Conservation (phyloP, 1,139 yeast genomes). For the Debaryomyces coudertii region DNA sequence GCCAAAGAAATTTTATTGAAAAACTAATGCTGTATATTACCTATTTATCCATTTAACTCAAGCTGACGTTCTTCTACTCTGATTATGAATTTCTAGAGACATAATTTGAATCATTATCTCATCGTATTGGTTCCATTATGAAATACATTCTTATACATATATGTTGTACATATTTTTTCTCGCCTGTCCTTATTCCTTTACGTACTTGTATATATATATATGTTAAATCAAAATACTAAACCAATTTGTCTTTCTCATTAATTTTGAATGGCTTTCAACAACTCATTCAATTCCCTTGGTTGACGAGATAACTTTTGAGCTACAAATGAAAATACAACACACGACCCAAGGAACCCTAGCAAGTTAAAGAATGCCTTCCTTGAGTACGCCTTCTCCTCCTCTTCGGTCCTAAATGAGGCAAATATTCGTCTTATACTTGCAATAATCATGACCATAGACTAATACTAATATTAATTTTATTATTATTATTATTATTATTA, state of each 20-base stretch:
- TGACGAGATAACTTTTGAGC: slow-evolving; percentile 64
- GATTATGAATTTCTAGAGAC: slow-evolving; percentile 2
- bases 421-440: slow-evolving; percentile 77
- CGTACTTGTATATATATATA: slow-evolving; percentile 9
- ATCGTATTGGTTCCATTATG: neutral
- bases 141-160: slow-evolving; percentile 5
- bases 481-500: slow-evolving; percentile 21
- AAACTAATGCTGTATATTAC: slow-evolving; percentile 15
- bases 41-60: neutral
- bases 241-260: neutral
- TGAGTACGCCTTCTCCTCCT: slow-evolving; percentile 77
- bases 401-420: slow-evolving; percentile 82
- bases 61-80: neutral
- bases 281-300: slow-evolving; percentile 30
- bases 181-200: neutral
- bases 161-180: neutral
- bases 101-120: slow-evolving; percentile 1
- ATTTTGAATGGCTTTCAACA: slow-evolving; percentile 11
- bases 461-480: no score
- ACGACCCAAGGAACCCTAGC: slow-evolving; percentile 77
- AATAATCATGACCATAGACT: slow-evolving; percentile 54
- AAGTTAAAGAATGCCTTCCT: slow-evolving; percentile 81
- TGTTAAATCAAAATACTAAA: neutral
- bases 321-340: slow-evolving; percentile 77
- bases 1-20: slow-evolving; percentile 70